phyloP scores from a whole-genome alignment of 495 filamentous ascomycete genomes.

The Bathelium albidoporum region DNA sequence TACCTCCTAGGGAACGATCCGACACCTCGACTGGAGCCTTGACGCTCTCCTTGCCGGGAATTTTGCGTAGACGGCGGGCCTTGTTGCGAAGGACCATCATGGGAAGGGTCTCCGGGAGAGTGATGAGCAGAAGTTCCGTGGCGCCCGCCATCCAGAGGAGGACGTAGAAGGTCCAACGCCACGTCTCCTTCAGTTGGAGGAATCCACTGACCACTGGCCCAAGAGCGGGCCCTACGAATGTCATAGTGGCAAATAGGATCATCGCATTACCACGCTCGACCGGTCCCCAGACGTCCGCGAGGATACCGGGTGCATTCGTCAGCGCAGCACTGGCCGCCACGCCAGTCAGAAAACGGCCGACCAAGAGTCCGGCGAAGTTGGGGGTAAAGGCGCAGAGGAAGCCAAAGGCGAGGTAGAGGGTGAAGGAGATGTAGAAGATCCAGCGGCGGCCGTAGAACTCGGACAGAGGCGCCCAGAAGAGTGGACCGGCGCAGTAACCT shows the following conservation, averaged over 20 bases:
- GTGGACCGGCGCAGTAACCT: slow-evolving; percentile 42
- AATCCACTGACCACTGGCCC: slow-evolving; percentile 49
- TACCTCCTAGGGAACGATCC: slow-evolving; percentile 33
- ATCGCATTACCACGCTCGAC: slow-evolving; percentile 39
- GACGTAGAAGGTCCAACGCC: slow-evolving; percentile 42
- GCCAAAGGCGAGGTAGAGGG: slow-evolving; percentile 36
- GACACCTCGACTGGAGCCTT: slow-evolving; percentile 36
- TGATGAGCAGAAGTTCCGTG: slow-evolving; percentile 34
- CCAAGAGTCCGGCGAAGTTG: slow-evolving; percentile 37
- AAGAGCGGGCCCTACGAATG: slow-evolving; percentile 41
- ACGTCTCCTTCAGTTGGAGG: slow-evolving; percentile 36
- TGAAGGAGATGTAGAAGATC: slow-evolving; percentile 35
- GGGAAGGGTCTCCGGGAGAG: slow-evolving; percentile 34
- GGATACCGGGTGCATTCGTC: slow-evolving; percentile 35
- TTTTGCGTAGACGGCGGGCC: slow-evolving; percentile 31
- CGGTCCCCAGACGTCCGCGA: slow-evolving; percentile 42
- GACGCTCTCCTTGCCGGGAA: slow-evolving; percentile 37
- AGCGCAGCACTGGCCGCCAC: slow-evolving; percentile 39
- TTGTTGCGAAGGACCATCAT: slow-evolving; percentile 26
- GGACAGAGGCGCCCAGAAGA: slow-evolving; percentile 42
- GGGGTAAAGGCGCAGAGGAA: slow-evolving; percentile 41
- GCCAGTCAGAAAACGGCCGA: slow-evolving; percentile 39
- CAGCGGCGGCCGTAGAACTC: slow-evolving; percentile 42
- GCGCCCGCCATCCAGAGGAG: slow-evolving; percentile 35
- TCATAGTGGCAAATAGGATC: slow-evolving; percentile 26